phyloP scores from a whole-genome alignment of 2,329 filamentous ascomycete genomes.

The Venturia asperata region DNA sequence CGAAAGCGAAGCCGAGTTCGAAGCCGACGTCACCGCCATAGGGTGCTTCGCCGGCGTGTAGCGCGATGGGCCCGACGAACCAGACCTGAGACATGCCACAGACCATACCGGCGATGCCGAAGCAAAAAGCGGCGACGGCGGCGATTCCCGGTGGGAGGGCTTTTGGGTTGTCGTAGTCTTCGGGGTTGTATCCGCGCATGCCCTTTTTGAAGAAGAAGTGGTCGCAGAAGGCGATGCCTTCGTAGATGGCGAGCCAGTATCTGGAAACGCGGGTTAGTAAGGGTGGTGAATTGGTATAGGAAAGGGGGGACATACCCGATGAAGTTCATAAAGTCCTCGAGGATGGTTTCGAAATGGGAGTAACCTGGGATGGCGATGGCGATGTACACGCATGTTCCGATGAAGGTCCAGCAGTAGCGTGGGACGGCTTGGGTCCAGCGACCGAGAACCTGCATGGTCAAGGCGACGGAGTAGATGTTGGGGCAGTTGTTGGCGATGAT shows the following conservation, averaged over 20 bases:
- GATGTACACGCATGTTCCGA: constrained; percentile 57
- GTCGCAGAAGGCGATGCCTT: constrained; percentile 57
- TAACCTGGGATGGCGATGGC: constrained; percentile 66
- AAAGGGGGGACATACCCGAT: constrained; percentile 6
- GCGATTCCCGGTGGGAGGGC: constrained; percentile 58
- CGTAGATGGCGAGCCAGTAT: constrained; percentile 71
- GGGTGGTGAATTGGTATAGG: neutral
- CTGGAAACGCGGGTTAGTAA: constrained; percentile 33
- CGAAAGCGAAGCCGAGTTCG: constrained; percentile 58
- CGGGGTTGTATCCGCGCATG: constrained; percentile 52
- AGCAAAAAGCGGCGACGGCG: constrained; percentile 55
- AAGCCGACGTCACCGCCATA: constrained; percentile 56
- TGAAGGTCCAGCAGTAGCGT: constrained; percentile 59
- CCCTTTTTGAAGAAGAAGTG: constrained; percentile 62
- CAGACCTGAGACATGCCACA: constrained; percentile 64
- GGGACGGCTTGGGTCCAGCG: constrained; percentile 53
- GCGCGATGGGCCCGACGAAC: constrained; percentile 59
- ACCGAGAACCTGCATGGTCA: constrained; percentile 60
- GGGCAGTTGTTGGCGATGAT: constrained; percentile 66
- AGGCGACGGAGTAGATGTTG: constrained; percentile 59
- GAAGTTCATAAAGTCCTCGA: constrained; percentile 61
- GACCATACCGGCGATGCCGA: constrained; percentile 59
- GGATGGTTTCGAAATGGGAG: constrained; percentile 53
- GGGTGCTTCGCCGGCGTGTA: constrained; percentile 45
- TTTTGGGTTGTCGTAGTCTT: constrained; percentile 50